phyloP scores from a whole-genome alignment of 2,329 filamentous ascomycete species.

The Stemphylium vesicarium region DNA sequence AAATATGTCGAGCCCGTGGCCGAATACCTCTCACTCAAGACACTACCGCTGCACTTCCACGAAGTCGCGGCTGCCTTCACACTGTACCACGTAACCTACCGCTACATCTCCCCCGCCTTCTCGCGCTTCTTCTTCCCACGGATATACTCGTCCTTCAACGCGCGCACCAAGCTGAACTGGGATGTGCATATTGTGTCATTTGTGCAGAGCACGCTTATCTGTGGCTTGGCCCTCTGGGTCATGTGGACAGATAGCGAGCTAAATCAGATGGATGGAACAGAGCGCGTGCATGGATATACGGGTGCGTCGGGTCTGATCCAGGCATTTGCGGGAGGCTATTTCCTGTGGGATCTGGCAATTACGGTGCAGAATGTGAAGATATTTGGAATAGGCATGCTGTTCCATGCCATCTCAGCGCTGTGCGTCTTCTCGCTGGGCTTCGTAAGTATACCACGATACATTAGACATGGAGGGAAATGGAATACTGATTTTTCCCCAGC shows the following conservation, averaged over 20 bases:
- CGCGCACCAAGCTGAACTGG: slow-evolving; percentile 76
- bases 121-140: slow-evolving; percentile 68
- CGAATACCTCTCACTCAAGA: slow-evolving; percentile 65
- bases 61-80: slow-evolving; percentile 71
- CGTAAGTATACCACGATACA: slow-evolving; percentile 58
- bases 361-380: slow-evolving; percentile 71
- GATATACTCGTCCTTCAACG: slow-evolving; percentile 67
- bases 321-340: slow-evolving; percentile 79
- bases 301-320: slow-evolving; percentile 75
- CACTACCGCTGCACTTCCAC: slow-evolving; percentile 77
- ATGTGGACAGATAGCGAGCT: slow-evolving; percentile 72
- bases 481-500: slow-evolving; percentile 54
- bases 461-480: neutral
- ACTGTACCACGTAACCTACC: slow-evolving; percentile 72
- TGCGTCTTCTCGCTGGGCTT: slow-evolving; percentile 79
- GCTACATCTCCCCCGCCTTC: slow-evolving; percentile 69
- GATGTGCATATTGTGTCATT: slow-evolving; percentile 87
- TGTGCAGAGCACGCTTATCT: slow-evolving; percentile 76
- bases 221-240: slow-evolving; percentile 73
- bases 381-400: slow-evolving; percentile 78
- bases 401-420: slow-evolving; percentile 76
- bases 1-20: slow-evolving; percentile 68
- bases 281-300: slow-evolving; percentile 79
- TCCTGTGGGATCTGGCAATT: slow-evolving; percentile 80
- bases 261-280: slow-evolving; percentile 67